These are phyloP conservation scores for Solanum hybrid DNA, from an alignment of 305 asterid genomes.

Conservation along the genomic window DNA sequence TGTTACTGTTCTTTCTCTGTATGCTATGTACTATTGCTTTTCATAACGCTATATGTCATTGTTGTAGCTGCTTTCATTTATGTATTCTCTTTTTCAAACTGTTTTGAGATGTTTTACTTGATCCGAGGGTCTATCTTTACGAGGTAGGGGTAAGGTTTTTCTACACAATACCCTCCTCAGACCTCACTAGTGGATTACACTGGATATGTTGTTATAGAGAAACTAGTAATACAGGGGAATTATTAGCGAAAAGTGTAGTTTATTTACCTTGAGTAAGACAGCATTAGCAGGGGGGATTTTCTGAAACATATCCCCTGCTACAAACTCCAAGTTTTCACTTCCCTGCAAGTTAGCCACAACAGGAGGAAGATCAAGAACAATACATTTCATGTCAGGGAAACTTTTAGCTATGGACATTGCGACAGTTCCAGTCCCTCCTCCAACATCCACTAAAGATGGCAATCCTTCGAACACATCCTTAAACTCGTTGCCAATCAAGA, in stretches of 20 bases:
- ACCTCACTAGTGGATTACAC: neutral
- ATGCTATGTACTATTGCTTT: neutral
- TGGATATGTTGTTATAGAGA: neutral
- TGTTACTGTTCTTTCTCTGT: neutral
- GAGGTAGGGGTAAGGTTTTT: neutral
- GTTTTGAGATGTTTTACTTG: neutral
- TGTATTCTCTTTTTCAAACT: neutral
- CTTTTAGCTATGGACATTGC: neutral
- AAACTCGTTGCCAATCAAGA: neutral
- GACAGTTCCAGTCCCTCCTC: conserved; percentile 11
- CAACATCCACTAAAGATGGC: conserved; percentile 6
- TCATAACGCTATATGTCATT: too few species aligned
- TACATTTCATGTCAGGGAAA: conserved; percentile 3
- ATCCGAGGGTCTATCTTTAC: neutral
- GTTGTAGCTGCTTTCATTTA: neutral
- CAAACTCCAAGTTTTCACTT: neutral
- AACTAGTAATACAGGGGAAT: neutral
- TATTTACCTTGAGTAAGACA: conserved; percentile 2
- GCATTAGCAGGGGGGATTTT: conserved; percentile 5
- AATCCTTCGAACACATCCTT: conserved; percentile 7
- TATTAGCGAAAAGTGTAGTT: neutral
- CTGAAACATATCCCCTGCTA: conserved; percentile 9
- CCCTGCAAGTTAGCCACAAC: neutral
- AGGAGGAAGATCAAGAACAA: conserved; percentile 1
- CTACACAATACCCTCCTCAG: neutral